A percentile compares a stretch with the other conserved stretches of the same genome.
These are phyloP conservation scores for Fusarium sp. DNA, from an alignment of 2,329 filamentous ascomycete genomes.

Conservation along the genomic window DNA sequence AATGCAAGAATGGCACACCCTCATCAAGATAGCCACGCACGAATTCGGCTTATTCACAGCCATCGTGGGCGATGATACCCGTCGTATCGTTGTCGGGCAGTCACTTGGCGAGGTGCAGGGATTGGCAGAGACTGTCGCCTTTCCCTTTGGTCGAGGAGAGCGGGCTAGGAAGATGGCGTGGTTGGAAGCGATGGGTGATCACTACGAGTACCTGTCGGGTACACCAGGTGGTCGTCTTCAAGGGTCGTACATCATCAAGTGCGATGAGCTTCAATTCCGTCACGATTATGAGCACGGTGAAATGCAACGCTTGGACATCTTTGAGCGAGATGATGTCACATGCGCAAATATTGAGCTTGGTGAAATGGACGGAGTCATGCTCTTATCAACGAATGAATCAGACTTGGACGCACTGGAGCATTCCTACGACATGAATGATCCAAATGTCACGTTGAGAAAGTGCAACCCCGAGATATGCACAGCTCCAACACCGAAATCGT, in stretches of 20 bases:
- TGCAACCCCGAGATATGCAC: not conserved
- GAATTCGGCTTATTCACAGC: not conserved
- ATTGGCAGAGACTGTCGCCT: rapidly evolving
- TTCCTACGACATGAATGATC: not conserved
- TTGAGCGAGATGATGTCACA: not conserved
- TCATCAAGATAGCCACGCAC: not conserved
- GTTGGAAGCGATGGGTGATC: not conserved
- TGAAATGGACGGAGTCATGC: not conserved
- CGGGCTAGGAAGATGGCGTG: not conserved
- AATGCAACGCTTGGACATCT: not conserved
- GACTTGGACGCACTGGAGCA: not conserved
- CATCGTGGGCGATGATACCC: not conserved
- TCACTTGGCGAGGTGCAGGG: not conserved
- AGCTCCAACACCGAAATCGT: not conserved
- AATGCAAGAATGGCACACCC: not conserved
- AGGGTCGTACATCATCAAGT: not conserved
- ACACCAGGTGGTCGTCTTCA: not conserved
- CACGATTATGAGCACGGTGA: not conserved
- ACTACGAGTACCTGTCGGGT: not conserved
- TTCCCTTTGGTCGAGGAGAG: not conserved
- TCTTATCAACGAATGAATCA: not conserved
- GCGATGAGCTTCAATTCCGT: not conserved
- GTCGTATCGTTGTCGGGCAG: not conserved
- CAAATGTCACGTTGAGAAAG: not conserved
- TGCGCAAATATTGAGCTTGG: not conserved